Base-by-base conservation (phyloP, 2,329 filamentous ascomycete genomes). In the Venturia oleaginea region DNA sequence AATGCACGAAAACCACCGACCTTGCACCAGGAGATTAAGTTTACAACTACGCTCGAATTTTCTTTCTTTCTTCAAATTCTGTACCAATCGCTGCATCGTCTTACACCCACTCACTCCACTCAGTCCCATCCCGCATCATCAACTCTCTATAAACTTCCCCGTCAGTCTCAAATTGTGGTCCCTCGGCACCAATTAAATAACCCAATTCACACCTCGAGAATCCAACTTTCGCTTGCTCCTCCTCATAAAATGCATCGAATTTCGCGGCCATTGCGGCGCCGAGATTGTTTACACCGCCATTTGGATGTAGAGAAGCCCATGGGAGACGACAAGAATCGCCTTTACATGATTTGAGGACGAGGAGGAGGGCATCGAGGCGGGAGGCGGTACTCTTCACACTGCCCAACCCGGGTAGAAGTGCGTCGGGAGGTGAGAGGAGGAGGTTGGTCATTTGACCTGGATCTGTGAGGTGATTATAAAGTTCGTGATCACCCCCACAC, bases 281-380 rank as follows among this genome's bases (percentile, higher is more conserved):
- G 32, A 75, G 63, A 40, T 65, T 70, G 5, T 65, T 54, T 17
- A 75, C 70, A 11, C 66, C 60, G 3, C 71, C 69, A 32, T 69
- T 63, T 2, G 72, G 72, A 66, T 75, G 73, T 30, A 75, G 64
- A 1, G 66, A 64, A 24, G 67, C 60, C 73, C 73, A 75, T 1
- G 73, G 73, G 15, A 68, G 64, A 7, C 65, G 68, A 48, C 73
- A 75, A 6, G 66, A 65, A n/a, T 67, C 37, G 3, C 67, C 68
- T 59, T 70, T 72, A 67, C 73, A 75, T 13, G 71, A 71, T 60
- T 74, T 74, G 2, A 72, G 69, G 4, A 74, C 70, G 64, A 73
- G 67, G 11, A 74, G 68, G 4, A 75, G 67, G 8, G 71, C 65
- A 55, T 75, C 73, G 13, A 74, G 67, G 15, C 73, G 69, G 17